Evolutionary conservation across 1,284 basidiomycete species (phyloP), one percentile per base, ranked within the genome.

Genomic region (Ceratobasidium sp.): DNA sequence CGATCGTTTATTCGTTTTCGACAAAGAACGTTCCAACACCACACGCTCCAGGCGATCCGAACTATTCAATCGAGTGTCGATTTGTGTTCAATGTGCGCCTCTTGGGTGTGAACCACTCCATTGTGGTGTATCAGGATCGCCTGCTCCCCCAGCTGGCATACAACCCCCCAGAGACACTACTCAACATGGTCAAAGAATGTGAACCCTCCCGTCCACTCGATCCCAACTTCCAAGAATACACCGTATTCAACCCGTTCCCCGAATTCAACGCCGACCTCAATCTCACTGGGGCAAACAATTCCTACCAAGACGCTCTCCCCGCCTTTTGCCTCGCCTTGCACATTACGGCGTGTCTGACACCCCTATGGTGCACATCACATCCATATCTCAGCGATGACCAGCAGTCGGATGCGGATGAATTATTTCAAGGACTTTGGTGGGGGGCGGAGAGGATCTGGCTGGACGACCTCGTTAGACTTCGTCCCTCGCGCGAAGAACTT

Each of bases 361-460:
- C 81, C 11, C 89, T 82, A 76, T 93, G 90, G 89, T 84, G 86
- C 38, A 84, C 90, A 0, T 90, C 90, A 1, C 90, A 93, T 74
- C 28, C 61, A 70, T 49, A 74, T 71, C 62, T 35, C 35, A 38
- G 49, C 32, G 47, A 47, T 16, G 62, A 73, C 21, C 28, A 59
- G 82, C 69, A 81, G 77, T 2, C 77, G 85, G 30, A 82, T 80
- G 0, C 88, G 90, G 77, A 84, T 80, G 44, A 84, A 87, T 46
- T 92, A 87, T 79, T 63, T 43, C 92, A 95, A 79, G 94, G 94
- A 0, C 78, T 95, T 14, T 96, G 92, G 92, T 93, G 91, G 89
- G 94, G 94, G 9, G 87, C 90, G 0, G 94, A 96, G 79, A 87
- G 92, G n/a, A 91, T 96, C 70, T 96, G 94, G 94, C 83, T 86